Percentiles rank a stretch among this genome's conserved stretches.
phyloP scores from a whole-genome alignment of 129 eudicot species.

The Centaurea solstitialis region DNA sequence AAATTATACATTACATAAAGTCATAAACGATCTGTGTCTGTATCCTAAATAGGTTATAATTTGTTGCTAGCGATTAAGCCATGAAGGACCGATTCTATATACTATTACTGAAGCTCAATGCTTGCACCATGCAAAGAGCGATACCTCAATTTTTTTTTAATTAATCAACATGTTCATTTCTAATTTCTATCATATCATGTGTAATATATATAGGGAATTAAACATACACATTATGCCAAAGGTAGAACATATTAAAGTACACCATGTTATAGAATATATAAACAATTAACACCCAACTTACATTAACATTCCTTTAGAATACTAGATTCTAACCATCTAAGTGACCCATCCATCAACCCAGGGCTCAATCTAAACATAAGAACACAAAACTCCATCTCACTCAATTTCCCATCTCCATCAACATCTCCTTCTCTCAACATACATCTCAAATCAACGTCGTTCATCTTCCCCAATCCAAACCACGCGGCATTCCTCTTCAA shows the following conservation, averaged over 20 bases:
- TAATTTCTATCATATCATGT: no score
- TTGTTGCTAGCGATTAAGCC: neutral
- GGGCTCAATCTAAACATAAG: slow-evolving; percentile 72
- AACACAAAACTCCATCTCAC: slow-evolving; percentile 67
- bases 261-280: neutral
- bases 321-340: slow-evolving; percentile 13
- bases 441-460: slow-evolving; percentile 47
- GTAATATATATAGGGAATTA: neutral
- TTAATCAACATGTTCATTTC: no score
- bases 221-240: neutral
- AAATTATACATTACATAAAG: no score
- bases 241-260: neutral
- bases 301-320: slow-evolving; percentile 1
- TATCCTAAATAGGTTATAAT: neutral
- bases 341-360: slow-evolving; percentile 49
- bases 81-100: neutral
- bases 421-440: slow-evolving; percentile 63
- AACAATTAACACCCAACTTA: neutral
- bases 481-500: slow-evolving; percentile 55
- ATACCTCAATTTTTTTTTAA: no score
- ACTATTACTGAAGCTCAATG: no score
- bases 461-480: slow-evolving; percentile 49
- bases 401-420: slow-evolving; percentile 57
- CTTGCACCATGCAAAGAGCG: no score
- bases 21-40: no score